Conservation (phyloP, 108 stramenopile genomes). For the Cyclotella cryptica region DNA sequence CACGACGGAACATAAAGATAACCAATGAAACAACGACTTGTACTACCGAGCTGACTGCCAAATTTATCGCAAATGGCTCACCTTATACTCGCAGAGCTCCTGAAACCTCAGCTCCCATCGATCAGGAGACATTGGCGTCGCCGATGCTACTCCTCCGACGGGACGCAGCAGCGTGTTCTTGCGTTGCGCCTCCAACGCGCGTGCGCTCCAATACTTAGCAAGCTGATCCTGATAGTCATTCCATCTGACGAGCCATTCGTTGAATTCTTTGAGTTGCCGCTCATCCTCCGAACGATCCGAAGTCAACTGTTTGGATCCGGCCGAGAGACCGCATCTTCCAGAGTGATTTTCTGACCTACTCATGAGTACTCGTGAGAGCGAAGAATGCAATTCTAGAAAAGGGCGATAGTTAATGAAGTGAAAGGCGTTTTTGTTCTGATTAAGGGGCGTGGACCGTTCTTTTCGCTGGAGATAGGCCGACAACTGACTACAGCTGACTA, state of each 20-base stretch:
- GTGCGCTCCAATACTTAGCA: slow-evolving; percentile 16
- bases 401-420: too few species aligned
- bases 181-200: neutral
- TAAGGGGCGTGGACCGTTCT: too few species aligned
- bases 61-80: neutral
- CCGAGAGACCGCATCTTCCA: too few species aligned
- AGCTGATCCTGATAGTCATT: slow-evolving; percentile 17
- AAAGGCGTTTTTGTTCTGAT: too few species aligned
- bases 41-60: neutral
- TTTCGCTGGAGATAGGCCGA: too few species aligned
- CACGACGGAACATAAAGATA: neutral
- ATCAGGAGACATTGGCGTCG: neutral
- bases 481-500: too few species aligned
- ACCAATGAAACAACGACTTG: neutral
- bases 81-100: slow-evolving; percentile 22
- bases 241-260: slow-evolving; percentile 30
- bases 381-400: too few species aligned
- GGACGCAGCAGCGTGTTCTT: neutral
- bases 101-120: slow-evolving; percentile 18
- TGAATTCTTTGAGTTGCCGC: slow-evolving; percentile 33
- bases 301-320: too few species aligned
- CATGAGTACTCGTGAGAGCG: too few species aligned
- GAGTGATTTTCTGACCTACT: too few species aligned
- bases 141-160: neutral
- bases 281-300: neutral